Evolutionary conservation across 2,329 filamentous ascomycete genomes (phyloP).

Genomic region (Zymoseptoria crescenta): DNA sequence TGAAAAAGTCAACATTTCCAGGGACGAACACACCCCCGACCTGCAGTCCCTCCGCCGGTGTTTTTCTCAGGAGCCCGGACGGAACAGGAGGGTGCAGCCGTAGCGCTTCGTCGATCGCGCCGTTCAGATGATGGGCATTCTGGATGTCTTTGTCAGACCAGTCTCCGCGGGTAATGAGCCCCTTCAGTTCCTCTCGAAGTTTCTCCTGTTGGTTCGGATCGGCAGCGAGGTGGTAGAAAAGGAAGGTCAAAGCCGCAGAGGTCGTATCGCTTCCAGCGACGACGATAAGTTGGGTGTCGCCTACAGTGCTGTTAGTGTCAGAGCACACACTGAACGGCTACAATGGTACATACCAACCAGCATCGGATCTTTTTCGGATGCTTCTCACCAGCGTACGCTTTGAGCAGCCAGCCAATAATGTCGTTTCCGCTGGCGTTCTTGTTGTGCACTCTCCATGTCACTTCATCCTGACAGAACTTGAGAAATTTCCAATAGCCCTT

Average conservation of each 20-base stretch:
- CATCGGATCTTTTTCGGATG: slow-evolving; percentile 21
- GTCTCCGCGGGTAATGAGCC: slow-evolving; percentile 8
- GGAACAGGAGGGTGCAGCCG: slow-evolving; percentile 35
- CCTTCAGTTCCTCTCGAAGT: slow-evolving; percentile 30
- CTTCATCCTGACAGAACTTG: slow-evolving; percentile 29
- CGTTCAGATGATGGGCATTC: slow-evolving; percentile 30
- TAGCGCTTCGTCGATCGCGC: slow-evolving; percentile 36
- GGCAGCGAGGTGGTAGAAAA: slow-evolving; percentile 35
- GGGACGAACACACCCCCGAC: slow-evolving; percentile 19
- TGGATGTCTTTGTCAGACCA: slow-evolving; percentile 19
- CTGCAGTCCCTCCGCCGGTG: slow-evolving; percentile 31
- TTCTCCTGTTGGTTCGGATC: slow-evolving; percentile 24
- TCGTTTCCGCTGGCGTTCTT: slow-evolving; percentile 12
- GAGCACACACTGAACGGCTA: background rate
- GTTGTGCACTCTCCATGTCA: slow-evolving; percentile 28
- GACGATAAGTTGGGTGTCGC: slow-evolving; percentile 26
- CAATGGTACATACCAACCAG: slow-evolving; percentile 8
- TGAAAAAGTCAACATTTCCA: slow-evolving; percentile 1
- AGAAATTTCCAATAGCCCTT: slow-evolving; percentile 30
- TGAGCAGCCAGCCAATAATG: slow-evolving; percentile 27
- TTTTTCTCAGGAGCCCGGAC: slow-evolving; percentile 28
- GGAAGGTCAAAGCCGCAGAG: slow-evolving; percentile 32
- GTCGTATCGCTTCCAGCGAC: slow-evolving; percentile 38
- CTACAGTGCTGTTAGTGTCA: background rate
- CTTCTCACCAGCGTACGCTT: slow-evolving; percentile 19